Evolutionary conservation across 2,329 filamentous ascomycete species (phyloP), one percentile per base, ranked within the genome.

Genomic region (Penicillium brasilianum): DNA sequence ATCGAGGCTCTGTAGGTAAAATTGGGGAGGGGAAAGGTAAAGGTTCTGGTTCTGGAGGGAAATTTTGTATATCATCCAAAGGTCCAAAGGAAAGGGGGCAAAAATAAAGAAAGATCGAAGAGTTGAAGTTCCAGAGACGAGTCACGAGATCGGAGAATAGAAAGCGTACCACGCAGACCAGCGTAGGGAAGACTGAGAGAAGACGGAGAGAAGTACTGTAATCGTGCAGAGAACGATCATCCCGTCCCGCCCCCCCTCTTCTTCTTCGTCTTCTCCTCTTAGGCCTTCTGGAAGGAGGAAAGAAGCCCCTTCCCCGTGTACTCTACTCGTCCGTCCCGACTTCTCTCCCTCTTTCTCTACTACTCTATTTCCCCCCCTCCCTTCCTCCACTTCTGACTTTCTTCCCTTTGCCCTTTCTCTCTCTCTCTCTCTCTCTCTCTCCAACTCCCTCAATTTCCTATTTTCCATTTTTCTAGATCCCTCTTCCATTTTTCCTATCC

Each of bases 281-380:
- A 59, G 59, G 55, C 61, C 66, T 69, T 69, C 67, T 67, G 62
- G 64, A 68, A 69, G 66, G 54, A 68, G 60, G 43, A 63, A 58
- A 62, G 59, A 66, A 68, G 63, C 66, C 66, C 66, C 62, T 68
- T 67, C 66, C 63, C 66, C 66, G 64, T 65, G 61, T 61, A 18
- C 52, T 44, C 53, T 20, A 8, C 46, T 37, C 59, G 62, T 62
- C 64, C 64, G 62, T 28, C 25, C 6, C 25, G 66, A 63, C 68
- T 51, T 60, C 50, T 58, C 53, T 60, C 51, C 48, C 28, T 6
- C 25, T 28, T 34, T 18, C 25, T 18, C 22, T 16, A 46, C 43
- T 56, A 10, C 36, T 28, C 36, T 22, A 20, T 34, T 36, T 14
- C 18, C 22, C 18, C 34, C 50, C 36, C 30, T 28, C 46, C 46